These are phyloP conservation scores for Monilinia fructicola DNA, from an alignment of 2,329 filamentous ascomycete genomes.

Conservation along the genomic window DNA sequence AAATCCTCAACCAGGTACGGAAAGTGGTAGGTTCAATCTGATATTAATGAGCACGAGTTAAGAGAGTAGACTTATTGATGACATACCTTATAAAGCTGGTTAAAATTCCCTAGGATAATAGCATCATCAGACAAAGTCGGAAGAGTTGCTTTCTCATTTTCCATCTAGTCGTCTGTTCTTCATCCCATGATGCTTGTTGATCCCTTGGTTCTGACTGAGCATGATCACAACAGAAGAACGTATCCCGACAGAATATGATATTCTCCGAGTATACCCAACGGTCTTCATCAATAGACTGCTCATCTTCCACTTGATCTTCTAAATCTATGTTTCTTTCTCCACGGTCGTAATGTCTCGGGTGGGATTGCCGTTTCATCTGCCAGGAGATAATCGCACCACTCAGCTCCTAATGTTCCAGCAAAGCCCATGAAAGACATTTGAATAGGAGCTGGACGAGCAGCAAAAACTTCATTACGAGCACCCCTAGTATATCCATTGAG, in stretches of 20 bases:
- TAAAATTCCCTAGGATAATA: conserved; percentile 96
- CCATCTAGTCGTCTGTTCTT: conserved; percentile 82
- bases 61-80: not conserved
- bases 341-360: conserved; percentile 74
- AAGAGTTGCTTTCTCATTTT: conserved; percentile 87
- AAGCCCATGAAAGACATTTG: conserved; percentile 99
- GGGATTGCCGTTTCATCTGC: conserved; percentile 89
- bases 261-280: conserved; percentile 97
- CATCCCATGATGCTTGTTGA: conserved; percentile 70
- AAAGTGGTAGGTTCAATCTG: conserved; percentile 97
- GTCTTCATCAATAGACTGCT: conserved; percentile 59
- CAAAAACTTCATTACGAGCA: conserved; percentile 96
- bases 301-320: conserved; percentile 67
- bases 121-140: conserved; percentile 77
- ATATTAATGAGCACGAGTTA: conserved; percentile 10
- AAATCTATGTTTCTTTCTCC: conserved; percentile 72
- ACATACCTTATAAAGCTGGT: conserved; percentile 93
- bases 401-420: conserved; percentile 89
- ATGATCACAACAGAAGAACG: conserved; percentile 98
- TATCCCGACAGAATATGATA: conserved; percentile 89
- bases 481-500: conserved; percentile 97
- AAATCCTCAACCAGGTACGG: conserved; percentile 89
- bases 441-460: conserved; percentile 87
- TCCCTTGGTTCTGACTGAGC: conserved; percentile 80
- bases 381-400: conserved; percentile 98